Percentiles rank a stretch among this genome's conserved stretches.
Conservation (phyloP, 75 land plant genomes). For the Isoetes taiwanensis region DNA sequence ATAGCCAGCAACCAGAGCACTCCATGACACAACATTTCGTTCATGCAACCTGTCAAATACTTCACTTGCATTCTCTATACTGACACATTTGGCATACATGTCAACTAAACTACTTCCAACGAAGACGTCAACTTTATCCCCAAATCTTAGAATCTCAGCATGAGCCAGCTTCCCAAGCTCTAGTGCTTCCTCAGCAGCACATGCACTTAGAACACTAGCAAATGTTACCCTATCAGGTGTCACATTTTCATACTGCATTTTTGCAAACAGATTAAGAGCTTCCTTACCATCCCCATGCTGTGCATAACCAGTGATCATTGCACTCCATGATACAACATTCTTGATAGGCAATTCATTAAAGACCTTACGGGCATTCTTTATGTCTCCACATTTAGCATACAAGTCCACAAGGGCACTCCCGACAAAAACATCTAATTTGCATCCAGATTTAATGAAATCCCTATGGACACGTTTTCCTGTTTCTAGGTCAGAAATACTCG, state of each 20-base stretch:
- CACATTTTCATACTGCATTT: conserved; percentile 1
- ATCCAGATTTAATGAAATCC: conserved; percentile 9
- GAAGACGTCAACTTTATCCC: too few relatives aligned
- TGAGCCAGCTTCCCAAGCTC: too few relatives aligned
- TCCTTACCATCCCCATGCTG: conserved; percentile 25
- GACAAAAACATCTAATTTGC: conserved; percentile 19
- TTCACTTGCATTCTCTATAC: too few relatives aligned
- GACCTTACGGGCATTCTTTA: conserved; percentile 39
- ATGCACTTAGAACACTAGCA: not conserved
- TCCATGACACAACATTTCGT: too few relatives aligned
- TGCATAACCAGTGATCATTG: conserved; percentile 38
- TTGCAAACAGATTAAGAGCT: conserved; percentile 28
- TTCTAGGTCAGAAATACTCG: conserved; percentile 24
- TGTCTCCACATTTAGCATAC: conserved; percentile 58
- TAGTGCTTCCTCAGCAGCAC: too few relatives aligned
- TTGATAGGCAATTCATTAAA: conserved; percentile 29
- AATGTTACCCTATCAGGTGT: not conserved
- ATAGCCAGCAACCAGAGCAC: too few relatives aligned
- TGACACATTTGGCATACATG: too few relatives aligned
- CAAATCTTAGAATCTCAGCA: too few relatives aligned
- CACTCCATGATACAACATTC: conserved; percentile 29
- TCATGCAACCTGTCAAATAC: too few relatives aligned
- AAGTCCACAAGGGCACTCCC: conserved; percentile 34
- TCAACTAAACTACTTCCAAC: too few relatives aligned
- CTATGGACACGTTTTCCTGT: conserved; percentile 38